Base-by-base conservation (phyloP, 805 yeast species). In the Candida cerambycidarum region DNA sequence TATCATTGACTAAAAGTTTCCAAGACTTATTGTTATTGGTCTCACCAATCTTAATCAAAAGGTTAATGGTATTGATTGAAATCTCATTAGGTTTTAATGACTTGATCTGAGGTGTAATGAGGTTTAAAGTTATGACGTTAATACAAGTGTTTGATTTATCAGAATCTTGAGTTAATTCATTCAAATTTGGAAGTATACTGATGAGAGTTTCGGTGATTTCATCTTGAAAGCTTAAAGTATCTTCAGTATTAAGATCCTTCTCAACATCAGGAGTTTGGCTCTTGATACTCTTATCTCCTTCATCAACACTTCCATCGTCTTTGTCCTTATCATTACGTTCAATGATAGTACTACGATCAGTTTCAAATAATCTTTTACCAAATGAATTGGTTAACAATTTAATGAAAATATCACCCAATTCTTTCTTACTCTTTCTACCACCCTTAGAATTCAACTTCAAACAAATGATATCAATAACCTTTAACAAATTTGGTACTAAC, bases 1-100 rank as follows among this genome's bases (percentile, higher is more conserved):
- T 61, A 38, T 92, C 98, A 32, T 66, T 68, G 1, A 89, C 73
- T 16, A 80, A 46, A 2, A 72, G 57, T 53, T 77, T 84, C 95
- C 97, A 86, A 2, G 69, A 54, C 74, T 83, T 45, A 62, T 63
- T 53, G 44, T 71, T 56, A 51, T 55, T 37, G 56, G 61, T 30
- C 49, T 61, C 54, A 53, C 66, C 74, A 52, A 62, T 44, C 46
- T 59, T 32, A 57, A 56, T 58, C 15, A 84, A 53, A 16, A 89
- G 61, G 2, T 67, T 60, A 13, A 83, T 42, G 2, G 76, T 67
- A 44, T 69, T 66, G 0, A 52, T 42, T 2, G 78, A 65, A 4
- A 76, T 58, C 1, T 66, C 66, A 13, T 52, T 47, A 16, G 70
- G 59, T 45, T 56, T 53, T 51, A 68, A 78, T 25, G 65, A 56